Evolutionary conservation across 2,329 filamentous ascomycete genomes (phyloP).

Genomic region (Capronia epimyces): DNA sequence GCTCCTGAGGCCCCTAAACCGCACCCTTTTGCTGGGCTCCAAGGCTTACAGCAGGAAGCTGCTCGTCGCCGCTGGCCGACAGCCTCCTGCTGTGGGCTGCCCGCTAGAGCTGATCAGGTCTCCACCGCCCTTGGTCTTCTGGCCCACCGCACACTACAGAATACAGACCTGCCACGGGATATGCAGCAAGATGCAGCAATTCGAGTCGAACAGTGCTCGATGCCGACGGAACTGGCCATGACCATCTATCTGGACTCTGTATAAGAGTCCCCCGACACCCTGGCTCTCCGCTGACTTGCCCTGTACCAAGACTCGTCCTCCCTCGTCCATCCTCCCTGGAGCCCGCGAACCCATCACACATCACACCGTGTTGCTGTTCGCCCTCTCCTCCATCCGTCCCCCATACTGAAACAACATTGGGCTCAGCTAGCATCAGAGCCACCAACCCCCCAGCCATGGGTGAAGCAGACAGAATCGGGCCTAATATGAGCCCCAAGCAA

Average conservation of each 20-base stretch:
- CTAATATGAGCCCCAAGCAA: constrained; percentile 36
- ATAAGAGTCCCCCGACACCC: constrained; percentile 2
- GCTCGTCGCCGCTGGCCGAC: constrained; percentile 16
- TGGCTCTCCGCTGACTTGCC: neutral
- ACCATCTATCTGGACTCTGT: neutral
- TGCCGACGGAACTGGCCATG: constrained; percentile 18
- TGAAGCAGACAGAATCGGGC: constrained; percentile 41
- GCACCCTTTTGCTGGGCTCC: no score
- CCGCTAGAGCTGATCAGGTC: neutral
- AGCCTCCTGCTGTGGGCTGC: constrained; percentile 1
- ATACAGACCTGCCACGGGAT: no score
- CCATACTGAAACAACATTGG: no score
- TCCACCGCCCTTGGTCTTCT: neutral
- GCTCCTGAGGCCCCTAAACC: no score
- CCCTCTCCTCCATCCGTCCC: neutral
- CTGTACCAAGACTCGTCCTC: neutral
- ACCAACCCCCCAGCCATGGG: constrained; percentile 9
- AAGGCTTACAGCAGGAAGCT: no score
- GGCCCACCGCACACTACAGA: neutral
- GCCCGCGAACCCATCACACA: neutral
- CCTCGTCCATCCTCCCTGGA: no score
- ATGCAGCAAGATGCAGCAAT: no score
- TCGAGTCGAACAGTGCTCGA: no score
- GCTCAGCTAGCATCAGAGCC: neutral
- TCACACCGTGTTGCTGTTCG: neutral